Evolutionary conservation across 1,139 yeast species (phyloP), one percentile per base, ranked within the genome.

Genomic region (Magnusiomyces paraingens): DNA sequence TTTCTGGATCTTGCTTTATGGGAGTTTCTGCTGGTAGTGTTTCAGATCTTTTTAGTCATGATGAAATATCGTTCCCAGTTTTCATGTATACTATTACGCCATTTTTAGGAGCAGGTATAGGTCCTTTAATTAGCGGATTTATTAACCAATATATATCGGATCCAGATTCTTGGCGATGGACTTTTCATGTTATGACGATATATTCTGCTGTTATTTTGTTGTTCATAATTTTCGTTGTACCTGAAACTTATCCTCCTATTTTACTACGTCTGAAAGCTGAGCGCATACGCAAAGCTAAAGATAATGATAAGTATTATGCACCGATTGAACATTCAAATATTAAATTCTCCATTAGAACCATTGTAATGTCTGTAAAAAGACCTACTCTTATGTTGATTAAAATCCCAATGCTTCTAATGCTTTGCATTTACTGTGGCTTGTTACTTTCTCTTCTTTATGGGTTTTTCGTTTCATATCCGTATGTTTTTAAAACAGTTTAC

Each of bases 21-120:
- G 93, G 86, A 20, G 88, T 86, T 42, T 90, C 85, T 10, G 95
- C 95, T 21, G 95, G 94, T 36, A 79, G 86, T 0, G 82, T 86
- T 74, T 84, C 93, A 2, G 96, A 88, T 66, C 74, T 86, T 73
- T 86, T 80, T 65, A 77, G 77, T 58, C 79, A 83, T 55, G 67
- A 67, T 29, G 62, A 74, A 14, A 78, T 95, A 68, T 95, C 95
- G 59, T 77, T 76, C 40, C 89, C 90, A 10, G 72, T 86, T 62
- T 75, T 81, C 14, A 58, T 82, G 22, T 86, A 85, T 64, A 73
- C 86, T 1, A 73, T 82, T 68, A 80, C 81, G 55, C 85, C 86
- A 41, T 84, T 86, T 62, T 78, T 80, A 49, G 93, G 93, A 50
- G 95, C 96, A 8, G 73, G 85, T 67, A 54, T 83, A 54, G 88